Percentiles rank a stretch among this genome's conserved stretches.
Evolutionary conservation across 176 grass and related monocot genomes (phyloP).

Genomic region (Bonia amplexicaulis): DNA sequence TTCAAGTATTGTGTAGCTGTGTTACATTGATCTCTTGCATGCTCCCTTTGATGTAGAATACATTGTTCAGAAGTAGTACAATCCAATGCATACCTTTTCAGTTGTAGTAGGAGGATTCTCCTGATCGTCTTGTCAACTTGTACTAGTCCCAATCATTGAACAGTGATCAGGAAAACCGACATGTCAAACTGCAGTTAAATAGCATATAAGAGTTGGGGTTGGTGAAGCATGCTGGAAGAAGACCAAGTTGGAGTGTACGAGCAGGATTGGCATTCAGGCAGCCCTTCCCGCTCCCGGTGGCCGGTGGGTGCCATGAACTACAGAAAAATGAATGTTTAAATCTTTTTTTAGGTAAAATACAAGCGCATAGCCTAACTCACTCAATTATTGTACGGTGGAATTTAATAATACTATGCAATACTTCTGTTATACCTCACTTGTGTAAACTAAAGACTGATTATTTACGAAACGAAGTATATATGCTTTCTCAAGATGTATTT

Average conservation of each 20-base stretch:
- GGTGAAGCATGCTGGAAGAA: conserved; percentile 4
- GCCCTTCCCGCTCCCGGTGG: background rate
- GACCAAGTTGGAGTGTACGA: background rate
- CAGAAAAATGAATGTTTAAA: background rate
- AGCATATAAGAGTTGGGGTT: background rate
- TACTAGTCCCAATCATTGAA: background rate
- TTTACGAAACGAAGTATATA: background rate
- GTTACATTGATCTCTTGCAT: background rate
- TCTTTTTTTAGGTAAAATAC: background rate
- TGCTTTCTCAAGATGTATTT: background rate
- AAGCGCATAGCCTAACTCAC: background rate
- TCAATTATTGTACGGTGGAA: background rate
- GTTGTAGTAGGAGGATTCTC: background rate
- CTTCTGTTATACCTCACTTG: background rate
- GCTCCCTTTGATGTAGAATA: background rate
- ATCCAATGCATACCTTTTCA: background rate
- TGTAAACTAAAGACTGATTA: background rate
- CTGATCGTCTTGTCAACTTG: background rate
- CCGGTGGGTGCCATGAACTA: background rate
- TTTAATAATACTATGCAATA: background rate
- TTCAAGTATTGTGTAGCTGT: background rate
- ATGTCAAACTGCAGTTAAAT: conserved; percentile 18
- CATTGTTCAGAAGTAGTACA: background rate
- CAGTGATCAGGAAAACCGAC: background rate
- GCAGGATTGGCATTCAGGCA: background rate